Evolutionary conservation across 495 filamentous ascomycete genomes (phyloP).

Genomic region (Clavariopsis aquatica): DNA sequence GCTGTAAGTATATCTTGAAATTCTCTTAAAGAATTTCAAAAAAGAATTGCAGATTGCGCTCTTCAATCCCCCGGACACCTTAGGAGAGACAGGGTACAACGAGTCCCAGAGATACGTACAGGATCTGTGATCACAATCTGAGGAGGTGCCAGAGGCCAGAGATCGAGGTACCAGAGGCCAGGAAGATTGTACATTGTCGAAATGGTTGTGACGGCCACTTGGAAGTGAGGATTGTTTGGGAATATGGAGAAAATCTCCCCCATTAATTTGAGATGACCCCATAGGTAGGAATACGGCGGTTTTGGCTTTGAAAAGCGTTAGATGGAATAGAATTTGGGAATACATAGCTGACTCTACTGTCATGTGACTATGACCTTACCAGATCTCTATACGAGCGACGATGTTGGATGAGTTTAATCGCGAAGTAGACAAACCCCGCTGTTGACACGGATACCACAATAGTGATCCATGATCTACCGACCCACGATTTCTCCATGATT

Average conservation of each 20-base stretch:
- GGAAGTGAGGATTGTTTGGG: constrained; percentile 7
- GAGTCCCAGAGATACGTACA: no score
- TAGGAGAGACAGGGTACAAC: no score
- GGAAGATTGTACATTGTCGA: constrained; percentile 22
- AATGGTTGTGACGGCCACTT: constrained; percentile 8
- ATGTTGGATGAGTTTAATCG: constrained; percentile 4
- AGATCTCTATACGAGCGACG: constrained; percentile 9
- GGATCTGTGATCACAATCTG: constrained; percentile 17
- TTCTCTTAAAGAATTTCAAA: no score
- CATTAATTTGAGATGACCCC: constrained; percentile 16
- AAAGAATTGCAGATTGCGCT: no score
- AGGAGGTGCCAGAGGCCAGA: constrained; percentile 8
- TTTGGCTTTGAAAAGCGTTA: constrained; percentile 1
- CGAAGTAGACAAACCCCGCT: no score
- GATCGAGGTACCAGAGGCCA: constrained; percentile 16
- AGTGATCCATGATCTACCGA: no score
- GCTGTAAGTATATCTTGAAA: no score
- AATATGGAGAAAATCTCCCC: constrained; percentile 11
- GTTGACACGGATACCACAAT: no score
- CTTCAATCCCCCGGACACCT: no score
- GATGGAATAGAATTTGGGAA: neutral
- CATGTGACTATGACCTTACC: neutral
- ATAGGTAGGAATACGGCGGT: constrained; percentile 18
- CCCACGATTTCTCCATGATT: no score
- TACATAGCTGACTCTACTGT: no score